A percentile compares a stretch with the other conserved stretches of the same genome.
Evolutionary conservation across 441 rosid genomes (phyloP).

Genomic region (Theobroma grandiflorum): DNA sequence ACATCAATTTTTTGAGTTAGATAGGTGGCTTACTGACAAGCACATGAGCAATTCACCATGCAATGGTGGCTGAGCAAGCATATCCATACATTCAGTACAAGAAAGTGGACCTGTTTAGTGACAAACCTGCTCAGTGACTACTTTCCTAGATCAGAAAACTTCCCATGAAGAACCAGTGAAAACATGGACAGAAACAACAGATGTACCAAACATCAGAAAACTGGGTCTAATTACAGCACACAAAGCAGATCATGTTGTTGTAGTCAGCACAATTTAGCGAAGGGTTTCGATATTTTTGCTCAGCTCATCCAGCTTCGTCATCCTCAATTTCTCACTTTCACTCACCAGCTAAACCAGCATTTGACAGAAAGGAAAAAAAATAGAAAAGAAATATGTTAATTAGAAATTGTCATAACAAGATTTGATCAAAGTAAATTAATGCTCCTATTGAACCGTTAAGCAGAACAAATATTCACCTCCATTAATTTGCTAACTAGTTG

Average conservation of each 20-base stretch:
- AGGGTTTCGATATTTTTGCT: constrained; percentile 72
- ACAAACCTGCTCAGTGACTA: constrained; percentile 23
- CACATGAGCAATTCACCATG: background rate
- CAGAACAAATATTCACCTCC: constrained; percentile 64
- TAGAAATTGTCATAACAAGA: constrained; percentile 25
- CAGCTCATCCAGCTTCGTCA: constrained; percentile 93
- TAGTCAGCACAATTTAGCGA: constrained; percentile 25
- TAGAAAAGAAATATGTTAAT: background rate
- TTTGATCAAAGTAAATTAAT: background rate
- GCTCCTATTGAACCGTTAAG: background rate
- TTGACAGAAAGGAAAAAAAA: background rate
- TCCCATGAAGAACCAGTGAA: constrained; percentile 19
- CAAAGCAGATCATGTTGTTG: constrained; percentile 22
- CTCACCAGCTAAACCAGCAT: constrained; percentile 60
- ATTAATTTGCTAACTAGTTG: constrained; percentile 72
- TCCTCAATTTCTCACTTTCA: constrained; percentile 83
- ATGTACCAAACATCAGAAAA: constrained; percentile 29
- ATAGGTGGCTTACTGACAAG: background rate
- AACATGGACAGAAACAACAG: constrained; percentile 30
- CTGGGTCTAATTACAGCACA: constrained; percentile 39
- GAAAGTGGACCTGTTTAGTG: constrained; percentile 23
- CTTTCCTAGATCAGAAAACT: constrained; percentile 31
- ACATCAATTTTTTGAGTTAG: background rate
- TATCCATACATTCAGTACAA: constrained; percentile 28
- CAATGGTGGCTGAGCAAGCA: constrained; percentile 24